Evolutionary conservation across 768 basidiomycete species (phyloP).

Genomic region (Phallus indusiatus): DNA sequence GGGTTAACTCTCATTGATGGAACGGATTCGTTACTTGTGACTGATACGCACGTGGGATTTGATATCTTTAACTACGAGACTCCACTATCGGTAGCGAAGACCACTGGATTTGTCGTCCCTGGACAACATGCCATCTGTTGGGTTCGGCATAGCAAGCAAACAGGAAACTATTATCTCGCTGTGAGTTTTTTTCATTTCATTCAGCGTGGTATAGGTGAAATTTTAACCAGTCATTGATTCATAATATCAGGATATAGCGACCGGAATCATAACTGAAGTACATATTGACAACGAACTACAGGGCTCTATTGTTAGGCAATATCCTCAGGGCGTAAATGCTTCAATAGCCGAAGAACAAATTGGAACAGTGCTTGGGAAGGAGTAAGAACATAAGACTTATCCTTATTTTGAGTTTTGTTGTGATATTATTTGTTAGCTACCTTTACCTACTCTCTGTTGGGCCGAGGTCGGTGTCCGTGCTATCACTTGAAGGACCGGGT

Average conservation of each 20-base stretch:
- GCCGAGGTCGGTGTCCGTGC: slow-evolving; percentile 29
- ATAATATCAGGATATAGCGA: slow-evolving; percentile 11
- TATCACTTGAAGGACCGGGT: slow-evolving; percentile 30
- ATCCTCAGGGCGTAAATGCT: slow-evolving; percentile 12
- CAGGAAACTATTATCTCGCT: slow-evolving; percentile 24
- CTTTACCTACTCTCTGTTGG: slow-evolving; percentile 31
- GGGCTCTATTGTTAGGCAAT: slow-evolving; percentile 32
- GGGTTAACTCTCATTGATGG: slow-evolving; percentile 28
- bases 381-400: slow-evolving; percentile 16
- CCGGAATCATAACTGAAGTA: slow-evolving; percentile 33
- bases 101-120: slow-evolving; percentile 13
- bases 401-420: neutral
- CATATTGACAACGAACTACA: slow-evolving; percentile 36
- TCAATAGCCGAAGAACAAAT: slow-evolving; percentile 21
- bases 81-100: slow-evolving; percentile 11
- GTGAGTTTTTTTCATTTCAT: slow-evolving; percentile 1
- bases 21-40: slow-evolving; percentile 20
- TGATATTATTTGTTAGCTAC: slow-evolving; percentile 22
- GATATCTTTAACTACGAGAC: slow-evolving; percentile 20
- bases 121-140: slow-evolving; percentile 24
- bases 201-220: neutral
- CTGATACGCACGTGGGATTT: slow-evolving; percentile 22
- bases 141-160: slow-evolving; percentile 20
- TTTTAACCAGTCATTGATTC: neutral
- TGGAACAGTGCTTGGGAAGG: slow-evolving; percentile 20